Conservation (phyloP, 768 basidiomycete genomes). For the Boletus sensibilis region DNA sequence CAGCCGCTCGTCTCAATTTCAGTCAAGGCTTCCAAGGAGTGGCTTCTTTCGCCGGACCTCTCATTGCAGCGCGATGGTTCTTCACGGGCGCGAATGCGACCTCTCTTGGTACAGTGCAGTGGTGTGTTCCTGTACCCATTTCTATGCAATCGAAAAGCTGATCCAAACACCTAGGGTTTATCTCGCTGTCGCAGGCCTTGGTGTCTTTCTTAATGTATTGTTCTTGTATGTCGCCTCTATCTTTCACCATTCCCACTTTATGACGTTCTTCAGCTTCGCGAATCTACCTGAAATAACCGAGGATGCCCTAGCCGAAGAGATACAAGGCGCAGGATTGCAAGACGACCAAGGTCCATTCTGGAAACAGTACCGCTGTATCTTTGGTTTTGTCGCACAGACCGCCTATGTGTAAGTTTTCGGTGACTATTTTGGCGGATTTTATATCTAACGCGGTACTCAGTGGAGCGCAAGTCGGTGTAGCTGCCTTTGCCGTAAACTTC, state of each 20-base stretch:
- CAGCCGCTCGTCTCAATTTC: conserved; percentile 74
- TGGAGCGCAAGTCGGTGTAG: conserved; percentile 66
- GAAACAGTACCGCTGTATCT: conserved; percentile 68
- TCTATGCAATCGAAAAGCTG: neutral
- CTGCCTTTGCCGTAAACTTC: conserved; percentile 68
- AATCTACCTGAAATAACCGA: conserved; percentile 69
- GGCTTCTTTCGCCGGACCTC: conserved; percentile 69
- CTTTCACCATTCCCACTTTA: neutral
- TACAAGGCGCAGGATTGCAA: conserved; percentile 41
- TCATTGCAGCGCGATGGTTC: conserved; percentile 76
- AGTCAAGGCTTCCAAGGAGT: conserved; percentile 80
- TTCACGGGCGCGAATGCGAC: conserved; percentile 63
- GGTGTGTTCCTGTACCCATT: conserved; percentile 33
- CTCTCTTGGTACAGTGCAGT: conserved; percentile 66
- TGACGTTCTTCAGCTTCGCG: conserved; percentile 49
- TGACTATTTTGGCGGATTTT: neutral
- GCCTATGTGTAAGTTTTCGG: conserved; percentile 50
- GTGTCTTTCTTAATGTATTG: conserved; percentile 56
- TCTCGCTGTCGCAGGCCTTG: conserved; percentile 62
- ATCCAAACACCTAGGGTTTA: conserved; percentile 48
- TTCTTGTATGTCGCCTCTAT: conserved; percentile 50
- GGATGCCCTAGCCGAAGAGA: conserved; percentile 55
- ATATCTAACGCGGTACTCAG: conserved; percentile 26
- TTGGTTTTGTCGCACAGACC: conserved; percentile 74
- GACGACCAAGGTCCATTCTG: conserved; percentile 55